Evolutionary conservation across 805 yeast genomes (phyloP).

Genomic region (Debaryomyces tyrocola): DNA sequence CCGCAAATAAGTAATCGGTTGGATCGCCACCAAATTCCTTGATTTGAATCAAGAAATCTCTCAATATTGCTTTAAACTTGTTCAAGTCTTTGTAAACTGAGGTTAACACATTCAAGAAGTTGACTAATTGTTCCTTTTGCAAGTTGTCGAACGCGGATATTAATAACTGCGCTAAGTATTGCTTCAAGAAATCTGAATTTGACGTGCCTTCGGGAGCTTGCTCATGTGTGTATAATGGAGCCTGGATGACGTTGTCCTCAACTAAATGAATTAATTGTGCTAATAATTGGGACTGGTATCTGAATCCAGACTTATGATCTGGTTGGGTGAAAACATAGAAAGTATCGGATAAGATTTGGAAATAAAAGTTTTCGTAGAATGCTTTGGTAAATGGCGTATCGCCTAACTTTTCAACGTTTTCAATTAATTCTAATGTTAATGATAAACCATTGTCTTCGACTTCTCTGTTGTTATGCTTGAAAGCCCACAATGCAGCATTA

Average conservation of each 20-base stretch:
- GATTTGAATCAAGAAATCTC: slow-evolving; percentile 95
- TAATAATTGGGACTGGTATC: slow-evolving; percentile 79
- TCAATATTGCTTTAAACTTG: slow-evolving; percentile 78
- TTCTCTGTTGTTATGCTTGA: slow-evolving; percentile 95
- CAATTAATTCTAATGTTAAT: slow-evolving; percentile 77
- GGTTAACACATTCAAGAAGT: slow-evolving; percentile 76
- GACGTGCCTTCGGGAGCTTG: slow-evolving; percentile 85
- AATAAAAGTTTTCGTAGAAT: slow-evolving; percentile 85
- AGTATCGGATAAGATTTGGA: slow-evolving; percentile 86
- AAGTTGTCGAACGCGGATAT: slow-evolving; percentile 90
- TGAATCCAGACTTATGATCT: slow-evolving; percentile 96
- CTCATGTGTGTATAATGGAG: slow-evolving; percentile 76
- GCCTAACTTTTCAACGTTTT: slow-evolving; percentile 79
- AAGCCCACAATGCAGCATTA: slow-evolving; percentile 96
- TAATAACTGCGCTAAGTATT: slow-evolving; percentile 79
- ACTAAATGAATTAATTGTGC: slow-evolving; percentile 83
- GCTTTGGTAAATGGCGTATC: slow-evolving; percentile 73
- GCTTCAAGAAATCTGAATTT: slow-evolving; percentile 74
- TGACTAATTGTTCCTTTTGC: slow-evolving; percentile 76
- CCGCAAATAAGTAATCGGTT: slow-evolving; percentile 91
- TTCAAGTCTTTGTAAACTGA: slow-evolving; percentile 68
- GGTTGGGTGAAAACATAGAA: slow-evolving; percentile 93
- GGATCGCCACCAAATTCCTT: slow-evolving; percentile 95
- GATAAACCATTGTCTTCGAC: slow-evolving; percentile 91
- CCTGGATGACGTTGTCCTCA: slow-evolving; percentile 68